Percentiles rank a stretch among this genome's conserved stretches.
Conservation (phyloP, 2,329 filamentous ascomycete species). For the Phialophora expanda region DNA sequence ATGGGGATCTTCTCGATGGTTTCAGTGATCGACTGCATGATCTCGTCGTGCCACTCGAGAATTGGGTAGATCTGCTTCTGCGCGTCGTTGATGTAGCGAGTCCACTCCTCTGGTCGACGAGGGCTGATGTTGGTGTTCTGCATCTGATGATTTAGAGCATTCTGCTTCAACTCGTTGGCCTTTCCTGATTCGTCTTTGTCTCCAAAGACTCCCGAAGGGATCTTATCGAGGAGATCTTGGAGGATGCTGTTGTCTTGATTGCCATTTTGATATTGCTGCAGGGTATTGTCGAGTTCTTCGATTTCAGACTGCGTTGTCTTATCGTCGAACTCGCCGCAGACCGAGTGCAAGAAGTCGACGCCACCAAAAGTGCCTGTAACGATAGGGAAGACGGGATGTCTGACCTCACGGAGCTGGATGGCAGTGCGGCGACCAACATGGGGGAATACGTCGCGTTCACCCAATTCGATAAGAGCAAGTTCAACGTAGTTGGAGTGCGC, state of each 20-base stretch:
- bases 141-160: slow-evolving; percentile 76
- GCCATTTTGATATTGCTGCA: slow-evolving; percentile 66
- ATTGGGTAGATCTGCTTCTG: slow-evolving; percentile 84
- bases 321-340: slow-evolving; percentile 78
- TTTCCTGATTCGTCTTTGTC: slow-evolving; percentile 74
- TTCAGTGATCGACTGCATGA: slow-evolving; percentile 77
- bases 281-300: slow-evolving; percentile 82
- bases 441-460: slow-evolving; percentile 80
- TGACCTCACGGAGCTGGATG: slow-evolving; percentile 71
- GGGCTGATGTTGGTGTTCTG: slow-evolving; percentile 75
- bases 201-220: slow-evolving; percentile 80
- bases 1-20: slow-evolving; percentile 85
- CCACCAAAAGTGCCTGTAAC: slow-evolving; percentile 93
- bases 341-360: slow-evolving; percentile 91
- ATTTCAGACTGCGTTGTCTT: slow-evolving; percentile 92
- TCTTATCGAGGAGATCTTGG: slow-evolving; percentile 77
- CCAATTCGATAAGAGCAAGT: slow-evolving; percentile 83
- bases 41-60: slow-evolving; percentile 86
- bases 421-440: slow-evolving; percentile 79
- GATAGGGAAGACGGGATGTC: slow-evolving; percentile 73
- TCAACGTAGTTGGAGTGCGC: slow-evolving; percentile 95
- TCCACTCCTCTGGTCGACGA: slow-evolving; percentile 81
- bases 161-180: slow-evolving; percentile 78
- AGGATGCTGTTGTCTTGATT: slow-evolving; percentile 67
- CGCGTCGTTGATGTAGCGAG: slow-evolving; percentile 73